Conservation (phyloP, 176 grass and related monocot species). For the Metroxylon sagu region DNA sequence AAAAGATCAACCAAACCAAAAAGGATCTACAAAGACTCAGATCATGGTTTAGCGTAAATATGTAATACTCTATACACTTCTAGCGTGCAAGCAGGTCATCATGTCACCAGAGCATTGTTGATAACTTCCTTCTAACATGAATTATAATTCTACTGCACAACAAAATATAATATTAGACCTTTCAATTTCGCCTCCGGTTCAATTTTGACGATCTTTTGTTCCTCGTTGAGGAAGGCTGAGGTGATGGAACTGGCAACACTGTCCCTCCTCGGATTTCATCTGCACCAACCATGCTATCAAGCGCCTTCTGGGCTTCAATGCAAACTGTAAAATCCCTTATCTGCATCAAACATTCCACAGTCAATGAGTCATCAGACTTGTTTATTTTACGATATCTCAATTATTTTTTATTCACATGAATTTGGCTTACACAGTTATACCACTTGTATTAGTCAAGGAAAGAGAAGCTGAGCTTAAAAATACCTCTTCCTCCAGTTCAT, state of each 20-base stretch:
- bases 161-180: neutral
- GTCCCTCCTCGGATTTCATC: slow-evolving; percentile 64
- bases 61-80: too few relatives aligned
- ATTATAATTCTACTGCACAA: too few relatives aligned
- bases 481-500: slow-evolving; percentile 88
- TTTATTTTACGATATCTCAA: too few relatives aligned
- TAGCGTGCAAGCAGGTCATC: too few relatives aligned
- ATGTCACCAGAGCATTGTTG: too few relatives aligned
- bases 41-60: too few relatives aligned
- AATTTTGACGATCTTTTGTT: slow-evolving; percentile 60
- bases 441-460: neutral
- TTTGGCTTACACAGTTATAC: neutral
- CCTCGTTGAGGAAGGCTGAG: slow-evolving; percentile 34
- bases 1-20: too few relatives aligned
- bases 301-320: slow-evolving; percentile 70
- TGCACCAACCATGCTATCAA: slow-evolving; percentile 38
- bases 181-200: slow-evolving; percentile 54
- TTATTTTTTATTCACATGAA: neutral
- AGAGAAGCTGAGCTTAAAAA: slow-evolving; percentile 2
- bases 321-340: slow-evolving; percentile 76
- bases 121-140: too few relatives aligned
- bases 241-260: slow-evolving; percentile 52
- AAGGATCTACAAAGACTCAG: too few relatives aligned
- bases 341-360: slow-evolving; percentile 22
- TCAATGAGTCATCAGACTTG: too few relatives aligned